Evolutionary conservation across 176 grass and related monocot species (phyloP), one percentile per base, ranked within the genome.

Genomic region (Hordeum marinum): DNA sequence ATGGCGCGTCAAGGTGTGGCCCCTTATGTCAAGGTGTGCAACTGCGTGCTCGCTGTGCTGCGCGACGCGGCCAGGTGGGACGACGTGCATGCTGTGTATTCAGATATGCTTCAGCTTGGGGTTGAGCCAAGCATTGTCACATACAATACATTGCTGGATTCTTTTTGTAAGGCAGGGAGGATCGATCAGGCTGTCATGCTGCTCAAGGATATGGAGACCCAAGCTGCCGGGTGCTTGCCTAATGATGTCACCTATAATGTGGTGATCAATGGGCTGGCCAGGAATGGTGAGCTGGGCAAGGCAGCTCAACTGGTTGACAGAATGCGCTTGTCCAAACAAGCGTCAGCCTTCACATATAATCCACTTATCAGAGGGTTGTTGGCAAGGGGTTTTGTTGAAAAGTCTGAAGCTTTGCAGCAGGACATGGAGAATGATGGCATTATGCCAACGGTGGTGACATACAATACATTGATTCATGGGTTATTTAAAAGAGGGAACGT

Each of bases 231-330:
- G 26, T 91, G 84, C 80, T 85, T 93, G 76, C 84, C 89, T 3
- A 91, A 82, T 63, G 89, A 89, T 87, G 63, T 96, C 79, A 91
- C 94, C 3, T 96, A 91, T 63, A 96, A 93, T 84, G 81, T 93
- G 80, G 75, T 96, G 61, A 93, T 96, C 42, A 88, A 64, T 77
- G 89, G 84, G 25, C 71, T 96, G 45, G 81, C 84, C 20, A 93
- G 88, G 84, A 85, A 87, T 23, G 89, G 91, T 64, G 82, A 93
- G 68, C 67, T 96, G 31, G 78, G 87, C 17, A 88, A 88, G 87
- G 94, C 94, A 0, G 15, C 72, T 66, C 63, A 85, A 63, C 76
- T 96, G 74, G 84, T 96, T 80, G 82, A 89, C 13, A 96, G 78
- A 67, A 78, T 93, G 88, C 48, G 85, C 21, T 9, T 73, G 37